Percentiles rank a stretch among this genome's conserved stretches.
Conservation (phyloP, 2,329 filamentous ascomycete genomes). For the Paracoccidioides brasiliensis region DNA sequence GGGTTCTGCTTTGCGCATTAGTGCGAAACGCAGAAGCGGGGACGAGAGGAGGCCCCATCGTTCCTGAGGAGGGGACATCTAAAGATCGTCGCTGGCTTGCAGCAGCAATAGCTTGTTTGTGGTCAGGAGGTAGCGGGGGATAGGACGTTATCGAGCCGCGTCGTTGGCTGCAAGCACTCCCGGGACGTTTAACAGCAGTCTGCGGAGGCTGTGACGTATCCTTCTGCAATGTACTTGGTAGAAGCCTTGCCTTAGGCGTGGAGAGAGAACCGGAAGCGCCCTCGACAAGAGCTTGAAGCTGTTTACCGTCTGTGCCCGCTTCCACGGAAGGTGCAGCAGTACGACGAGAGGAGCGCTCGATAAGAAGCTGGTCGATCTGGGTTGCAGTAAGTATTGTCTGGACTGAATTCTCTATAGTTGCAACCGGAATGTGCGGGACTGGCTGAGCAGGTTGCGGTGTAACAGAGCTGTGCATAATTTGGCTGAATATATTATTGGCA, state of each 20-base stretch:
- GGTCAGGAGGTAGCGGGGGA: slow-evolving; percentile 69
- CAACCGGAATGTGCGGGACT: slow-evolving; percentile 17
- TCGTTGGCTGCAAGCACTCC: slow-evolving; percentile 58
- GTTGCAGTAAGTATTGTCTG: slow-evolving; percentile 77
- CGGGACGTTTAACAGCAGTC: slow-evolving; percentile 43
- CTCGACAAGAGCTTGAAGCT: slow-evolving; percentile 11
- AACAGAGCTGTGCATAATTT: background rate
- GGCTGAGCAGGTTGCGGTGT: background rate
- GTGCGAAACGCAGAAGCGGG: slow-evolving; percentile 61
- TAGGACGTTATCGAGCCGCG: slow-evolving; percentile 35
- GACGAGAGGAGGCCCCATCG: slow-evolving; percentile 74
- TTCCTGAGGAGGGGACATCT: slow-evolving; percentile 25
- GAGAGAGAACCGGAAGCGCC: slow-evolving; percentile 19
- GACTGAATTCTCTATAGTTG: slow-evolving; percentile 56
- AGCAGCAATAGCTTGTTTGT: slow-evolving; percentile 72
- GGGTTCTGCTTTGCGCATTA: slow-evolving; percentile 39
- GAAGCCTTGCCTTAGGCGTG: slow-evolving; percentile 24
- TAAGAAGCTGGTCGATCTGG: slow-evolving; percentile 64
- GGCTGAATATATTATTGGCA: background rate
- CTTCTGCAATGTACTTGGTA: slow-evolving; percentile 22
- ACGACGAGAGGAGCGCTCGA: slow-evolving; percentile 34
- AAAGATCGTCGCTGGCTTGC: slow-evolving; percentile 48
- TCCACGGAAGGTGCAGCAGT: slow-evolving; percentile 18
- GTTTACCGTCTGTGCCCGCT: background rate
- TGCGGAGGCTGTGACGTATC: slow-evolving; percentile 17